Conservation (phyloP, 257 asterid genomes). For the Jaltomata sinuosa region DNA sequence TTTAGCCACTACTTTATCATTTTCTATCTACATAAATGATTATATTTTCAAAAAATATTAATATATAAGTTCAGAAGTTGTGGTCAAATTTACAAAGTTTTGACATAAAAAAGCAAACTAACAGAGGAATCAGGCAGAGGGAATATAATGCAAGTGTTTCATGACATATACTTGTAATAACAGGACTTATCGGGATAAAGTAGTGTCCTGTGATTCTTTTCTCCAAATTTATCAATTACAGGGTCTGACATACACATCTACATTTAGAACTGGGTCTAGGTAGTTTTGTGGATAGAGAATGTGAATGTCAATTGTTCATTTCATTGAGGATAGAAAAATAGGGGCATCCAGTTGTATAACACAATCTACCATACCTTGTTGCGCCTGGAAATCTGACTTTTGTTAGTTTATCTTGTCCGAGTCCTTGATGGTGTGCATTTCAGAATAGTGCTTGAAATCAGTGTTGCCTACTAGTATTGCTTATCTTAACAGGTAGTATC, state of each 20-base stretch:
- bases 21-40: not conserved
- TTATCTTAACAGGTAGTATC: constrained; percentile 52
- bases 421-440: not conserved
- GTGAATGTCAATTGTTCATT: not conserved
- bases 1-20: not conserved
- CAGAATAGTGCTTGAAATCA: not conserved
- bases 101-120: not conserved
- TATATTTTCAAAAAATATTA: not conserved
- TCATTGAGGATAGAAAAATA: not conserved
- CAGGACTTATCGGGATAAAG: not conserved
- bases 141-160: not conserved
- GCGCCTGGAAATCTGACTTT: not conserved
- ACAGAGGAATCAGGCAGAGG: not conserved
- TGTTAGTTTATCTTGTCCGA: not conserved
- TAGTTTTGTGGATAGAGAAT: not conserved
- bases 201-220: not conserved
- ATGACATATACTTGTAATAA: not conserved
- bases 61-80: not conserved
- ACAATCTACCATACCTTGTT: not conserved
- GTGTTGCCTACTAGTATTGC: not conserved
- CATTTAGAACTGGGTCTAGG: not conserved
- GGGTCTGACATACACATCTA: not conserved
- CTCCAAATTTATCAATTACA: not conserved
- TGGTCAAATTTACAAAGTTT: not conserved
- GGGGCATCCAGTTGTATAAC: not conserved